phyloP scores from a whole-genome alignment of 306 rosid species.

The Pyrus communis region DNA sequence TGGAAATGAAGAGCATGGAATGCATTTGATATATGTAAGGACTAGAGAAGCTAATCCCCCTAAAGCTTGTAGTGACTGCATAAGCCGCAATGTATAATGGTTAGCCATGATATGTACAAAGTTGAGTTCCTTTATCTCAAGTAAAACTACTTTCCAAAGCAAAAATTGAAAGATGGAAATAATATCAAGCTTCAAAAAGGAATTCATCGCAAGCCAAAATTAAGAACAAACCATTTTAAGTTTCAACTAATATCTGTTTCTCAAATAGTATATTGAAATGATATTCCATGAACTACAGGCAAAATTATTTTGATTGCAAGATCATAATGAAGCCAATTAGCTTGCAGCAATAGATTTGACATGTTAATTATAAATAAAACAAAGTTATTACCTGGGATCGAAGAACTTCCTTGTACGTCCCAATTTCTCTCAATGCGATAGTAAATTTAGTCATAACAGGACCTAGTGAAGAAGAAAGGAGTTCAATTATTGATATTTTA shows the following conservation, averaged over 20 bases:
- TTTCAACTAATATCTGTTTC: background rate
- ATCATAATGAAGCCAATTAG: background rate
- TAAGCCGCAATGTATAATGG: background rate
- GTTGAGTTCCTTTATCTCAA: background rate
- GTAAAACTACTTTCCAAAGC: background rate
- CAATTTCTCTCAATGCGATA: conserved; percentile 94
- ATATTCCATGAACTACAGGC: background rate
- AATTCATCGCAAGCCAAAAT: background rate
- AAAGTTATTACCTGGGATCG: conserved; percentile 76
- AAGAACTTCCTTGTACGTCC: conserved; percentile 98
- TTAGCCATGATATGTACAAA: background rate
- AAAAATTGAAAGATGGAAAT: background rate
- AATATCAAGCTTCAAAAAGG: background rate
- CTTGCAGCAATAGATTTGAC: background rate
- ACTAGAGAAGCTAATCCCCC: background rate
- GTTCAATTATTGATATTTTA: conserved; percentile 10
- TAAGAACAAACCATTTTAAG: background rate
- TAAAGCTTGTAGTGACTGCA: background rate
- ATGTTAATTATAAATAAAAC: background rate
- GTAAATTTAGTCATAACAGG: conserved; percentile 99
- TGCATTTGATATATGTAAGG: background rate
- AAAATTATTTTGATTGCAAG: background rate
- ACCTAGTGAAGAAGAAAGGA: conserved; percentile 41
- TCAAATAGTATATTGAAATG: background rate
- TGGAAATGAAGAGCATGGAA: background rate